phyloP scores from a whole-genome alignment of 352 stramenopile species.

The Peronosclerospora sorghi region DNA sequence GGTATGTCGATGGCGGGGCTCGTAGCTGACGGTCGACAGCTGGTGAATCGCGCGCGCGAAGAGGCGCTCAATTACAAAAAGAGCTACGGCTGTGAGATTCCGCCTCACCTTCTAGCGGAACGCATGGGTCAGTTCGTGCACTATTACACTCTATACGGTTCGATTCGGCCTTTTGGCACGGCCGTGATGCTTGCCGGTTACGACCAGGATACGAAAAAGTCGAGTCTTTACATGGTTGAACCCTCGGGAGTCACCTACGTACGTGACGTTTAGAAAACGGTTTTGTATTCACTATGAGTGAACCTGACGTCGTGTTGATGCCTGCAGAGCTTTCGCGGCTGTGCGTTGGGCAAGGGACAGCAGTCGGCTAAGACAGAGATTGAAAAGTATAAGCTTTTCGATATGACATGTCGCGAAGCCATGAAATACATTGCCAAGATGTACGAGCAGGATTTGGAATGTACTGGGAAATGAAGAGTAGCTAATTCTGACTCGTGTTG shows the following conservation, averaged over 20 bases:
- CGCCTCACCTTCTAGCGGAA: constrained; percentile 88
- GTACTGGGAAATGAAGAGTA: background rate
- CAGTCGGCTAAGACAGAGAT: constrained; percentile 99
- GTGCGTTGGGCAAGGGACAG: constrained; percentile 94
- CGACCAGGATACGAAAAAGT: constrained; percentile 88
- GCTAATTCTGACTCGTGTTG: background rate
- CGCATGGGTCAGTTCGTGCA: constrained; percentile 95
- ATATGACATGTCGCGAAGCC: constrained; percentile 90
- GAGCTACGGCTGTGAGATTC: constrained; percentile 91
- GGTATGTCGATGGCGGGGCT: constrained; percentile 93
- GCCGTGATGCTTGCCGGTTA: constrained; percentile 93
- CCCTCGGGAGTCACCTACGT: constrained; percentile 87
- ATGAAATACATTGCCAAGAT: constrained; percentile 98
- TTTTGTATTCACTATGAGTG: too few species aligned
- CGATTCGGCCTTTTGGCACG: constrained; percentile 93
- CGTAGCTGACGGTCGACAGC: constrained; percentile 90
- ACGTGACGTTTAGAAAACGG: constrained; percentile 25
- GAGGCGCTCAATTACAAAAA: constrained; percentile 94
- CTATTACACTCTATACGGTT: constrained; percentile 98
- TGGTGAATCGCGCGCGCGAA: constrained; percentile 92
- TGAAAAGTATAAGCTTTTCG: constrained; percentile 94
- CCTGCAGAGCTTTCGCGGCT: constrained; percentile 92
- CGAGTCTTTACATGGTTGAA: constrained; percentile 87
- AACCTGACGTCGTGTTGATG: background rate
- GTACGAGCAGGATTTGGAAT: too few species aligned